Conservation (phyloP, 805 yeast genomes). For the Metschnikowia sp. region DNA sequence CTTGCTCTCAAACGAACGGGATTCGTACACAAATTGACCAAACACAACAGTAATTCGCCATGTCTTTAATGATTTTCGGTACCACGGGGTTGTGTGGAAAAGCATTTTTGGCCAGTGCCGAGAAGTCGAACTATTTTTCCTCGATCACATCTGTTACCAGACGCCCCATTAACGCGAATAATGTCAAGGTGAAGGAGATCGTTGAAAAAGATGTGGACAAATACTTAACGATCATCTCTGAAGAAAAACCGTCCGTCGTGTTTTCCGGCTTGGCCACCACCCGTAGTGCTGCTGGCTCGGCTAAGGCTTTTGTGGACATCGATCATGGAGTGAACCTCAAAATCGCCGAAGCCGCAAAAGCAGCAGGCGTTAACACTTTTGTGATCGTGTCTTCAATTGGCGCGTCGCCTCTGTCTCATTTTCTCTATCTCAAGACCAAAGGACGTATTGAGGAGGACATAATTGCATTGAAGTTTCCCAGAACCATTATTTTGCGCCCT, state of each 20-base stretch:
- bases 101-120: conserved; percentile 47
- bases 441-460: conserved; percentile 75
- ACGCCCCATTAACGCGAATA: conserved; percentile 33
- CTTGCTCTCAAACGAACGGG: no score
- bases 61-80: conserved; percentile 44
- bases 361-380: conserved; percentile 61
- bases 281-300: conserved; percentile 50
- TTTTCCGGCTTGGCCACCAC: conserved; percentile 19
- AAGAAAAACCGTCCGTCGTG: conserved; percentile 13
- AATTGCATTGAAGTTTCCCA: conserved; percentile 58
- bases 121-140: conserved; percentile 30
- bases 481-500: conserved; percentile 73
- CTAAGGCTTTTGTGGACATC: conserved; percentile 64
- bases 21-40: no score
- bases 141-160: conserved; percentile 52
- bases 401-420: conserved; percentile 54
- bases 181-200: conserved; percentile 34
- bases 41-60: background rate
- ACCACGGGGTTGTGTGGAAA: conserved; percentile 79
- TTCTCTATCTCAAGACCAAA: conserved; percentile 64
- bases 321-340: conserved; percentile 72
- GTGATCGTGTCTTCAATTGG: conserved; percentile 66
- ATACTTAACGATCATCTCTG: conserved; percentile 42
- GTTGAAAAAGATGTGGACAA: conserved; percentile 44
- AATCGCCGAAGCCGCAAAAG: conserved; percentile 71